A percentile compares a stretch with the other conserved stretches of the same genome.
These are phyloP conservation scores for Pleurotus eryngii DNA, from an alignment of 768 basidiomycete species.

Conservation along the genomic window DNA sequence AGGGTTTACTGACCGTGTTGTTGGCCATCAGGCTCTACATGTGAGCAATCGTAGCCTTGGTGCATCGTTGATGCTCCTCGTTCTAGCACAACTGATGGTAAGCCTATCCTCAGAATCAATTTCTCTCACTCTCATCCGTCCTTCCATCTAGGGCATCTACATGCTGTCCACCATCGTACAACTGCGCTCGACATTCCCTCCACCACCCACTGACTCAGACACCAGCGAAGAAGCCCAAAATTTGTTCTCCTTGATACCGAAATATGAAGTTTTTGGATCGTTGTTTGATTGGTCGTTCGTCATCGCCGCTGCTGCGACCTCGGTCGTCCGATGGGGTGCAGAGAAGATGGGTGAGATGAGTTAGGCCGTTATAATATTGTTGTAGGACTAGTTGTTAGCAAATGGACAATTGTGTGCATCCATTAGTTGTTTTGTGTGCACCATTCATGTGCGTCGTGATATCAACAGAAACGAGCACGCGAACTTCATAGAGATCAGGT, in stretches of 20 bases:
- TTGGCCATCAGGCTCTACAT: conserved; percentile 43
- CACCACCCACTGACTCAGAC: conserved; percentile 31
- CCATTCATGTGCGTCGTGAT: no score
- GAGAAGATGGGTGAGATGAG: conserved; percentile 36
- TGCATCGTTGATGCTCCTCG: conserved; percentile 72
- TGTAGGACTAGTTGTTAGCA: background rate
- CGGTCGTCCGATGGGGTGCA: conserved; percentile 52
- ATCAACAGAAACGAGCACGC: no score
- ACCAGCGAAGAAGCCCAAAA: conserved; percentile 26
- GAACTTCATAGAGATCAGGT: no score
- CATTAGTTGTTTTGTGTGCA: no score
- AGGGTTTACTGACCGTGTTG: background rate
- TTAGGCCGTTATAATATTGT: background rate
- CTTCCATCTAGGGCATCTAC: conserved; percentile 62
- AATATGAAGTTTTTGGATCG: conserved; percentile 68
- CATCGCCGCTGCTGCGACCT: conserved; percentile 47
- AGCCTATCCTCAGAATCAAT: conserved; percentile 12
- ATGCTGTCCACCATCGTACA: conserved; percentile 81
- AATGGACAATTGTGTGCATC: no score
- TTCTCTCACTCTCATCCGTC: background rate
- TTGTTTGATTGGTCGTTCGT: conserved; percentile 77
- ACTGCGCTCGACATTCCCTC: conserved; percentile 77
- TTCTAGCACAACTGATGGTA: conserved; percentile 84
- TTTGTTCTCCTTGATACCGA: conserved; percentile 70
- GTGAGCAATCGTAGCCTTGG: conserved; percentile 68